Evolutionary conservation across 2,329 filamentous ascomycete species (phyloP).

Genomic region (Aureobasidium namibiae): DNA sequence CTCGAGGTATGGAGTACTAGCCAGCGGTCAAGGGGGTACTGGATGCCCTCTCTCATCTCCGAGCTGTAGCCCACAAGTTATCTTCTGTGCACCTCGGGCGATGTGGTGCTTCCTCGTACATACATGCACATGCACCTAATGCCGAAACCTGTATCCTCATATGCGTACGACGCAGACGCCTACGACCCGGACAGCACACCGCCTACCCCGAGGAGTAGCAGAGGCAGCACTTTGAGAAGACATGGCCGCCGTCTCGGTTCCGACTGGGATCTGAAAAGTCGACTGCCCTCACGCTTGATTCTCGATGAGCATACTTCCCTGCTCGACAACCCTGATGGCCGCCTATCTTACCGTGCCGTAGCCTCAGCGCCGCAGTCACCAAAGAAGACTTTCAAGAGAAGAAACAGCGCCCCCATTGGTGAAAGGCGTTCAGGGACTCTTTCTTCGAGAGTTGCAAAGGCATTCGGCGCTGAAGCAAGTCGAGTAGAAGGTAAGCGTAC

Average conservation of each 20-base stretch:
- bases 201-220: background rate
- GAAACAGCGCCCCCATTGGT: background rate
- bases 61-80: background rate
- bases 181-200: background rate
- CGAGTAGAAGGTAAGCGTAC: background rate
- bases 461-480: constrained; percentile 32
- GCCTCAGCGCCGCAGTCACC: constrained; percentile 23
- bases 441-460: constrained; percentile 45
- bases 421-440: constrained; percentile 15
- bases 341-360: constrained; percentile 36
- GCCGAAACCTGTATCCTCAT: constrained; percentile 27
- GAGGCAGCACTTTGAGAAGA: background rate
- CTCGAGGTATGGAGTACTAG: background rate
- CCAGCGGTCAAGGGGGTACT: constrained; percentile 10
- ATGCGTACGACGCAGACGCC: constrained; percentile 13
- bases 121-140: constrained; percentile 17
- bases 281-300: constrained; percentile 21
- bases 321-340: constrained; percentile 32
- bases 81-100: background rate
- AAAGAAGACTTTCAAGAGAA: background rate
- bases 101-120: background rate
- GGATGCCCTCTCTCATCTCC: constrained; percentile 1
- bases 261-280: constrained; percentile 27
- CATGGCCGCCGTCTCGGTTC: constrained; percentile 18
- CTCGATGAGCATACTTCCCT: constrained; percentile 41